phyloP scores from a whole-genome alignment of 768 basidiomycete species.

The Leccinum fibrillosum region DNA sequence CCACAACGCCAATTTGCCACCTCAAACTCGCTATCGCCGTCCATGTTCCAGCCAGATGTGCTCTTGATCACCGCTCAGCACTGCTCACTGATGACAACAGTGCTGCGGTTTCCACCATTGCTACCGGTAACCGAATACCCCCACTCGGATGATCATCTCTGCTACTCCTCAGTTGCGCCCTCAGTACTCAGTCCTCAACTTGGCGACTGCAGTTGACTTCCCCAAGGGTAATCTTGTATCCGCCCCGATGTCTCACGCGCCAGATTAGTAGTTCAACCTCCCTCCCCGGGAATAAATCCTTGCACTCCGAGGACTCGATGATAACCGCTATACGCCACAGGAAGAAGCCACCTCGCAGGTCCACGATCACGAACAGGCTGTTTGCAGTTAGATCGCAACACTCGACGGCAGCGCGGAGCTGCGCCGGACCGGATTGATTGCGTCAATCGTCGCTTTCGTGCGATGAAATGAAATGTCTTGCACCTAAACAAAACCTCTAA shows the following conservation, averaged over 20 bases:
- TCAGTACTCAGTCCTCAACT: constrained; percentile 1
- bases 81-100: background rate
- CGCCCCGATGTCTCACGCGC: constrained; percentile 21
- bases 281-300: constrained; percentile 14
- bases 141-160: constrained; percentile 7
- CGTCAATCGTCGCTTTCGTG: constrained; percentile 7
- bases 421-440: constrained; percentile 16
- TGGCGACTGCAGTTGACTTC: constrained; percentile 17
- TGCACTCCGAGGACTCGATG: constrained; percentile 28
- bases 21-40: constrained; percentile 3
- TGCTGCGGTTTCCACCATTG: background rate
- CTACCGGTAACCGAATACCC: background rate
- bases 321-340: constrained; percentile 4
- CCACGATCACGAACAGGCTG: constrained; percentile 10
- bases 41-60: background rate
- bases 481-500: background rate
- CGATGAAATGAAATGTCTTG: background rate
- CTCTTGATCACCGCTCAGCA: background rate
- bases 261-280: constrained; percentile 14
- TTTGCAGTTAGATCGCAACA: constrained; percentile 6
- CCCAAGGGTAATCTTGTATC: constrained; percentile 16
- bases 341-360: constrained; percentile 4
- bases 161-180: background rate
- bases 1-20: constrained; percentile 6
- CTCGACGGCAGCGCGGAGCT: constrained; percentile 6